These are phyloP conservation scores for Ministeria vibrans DNA, from an alignment of 78 protist species.

Conservation along the genomic window DNA sequence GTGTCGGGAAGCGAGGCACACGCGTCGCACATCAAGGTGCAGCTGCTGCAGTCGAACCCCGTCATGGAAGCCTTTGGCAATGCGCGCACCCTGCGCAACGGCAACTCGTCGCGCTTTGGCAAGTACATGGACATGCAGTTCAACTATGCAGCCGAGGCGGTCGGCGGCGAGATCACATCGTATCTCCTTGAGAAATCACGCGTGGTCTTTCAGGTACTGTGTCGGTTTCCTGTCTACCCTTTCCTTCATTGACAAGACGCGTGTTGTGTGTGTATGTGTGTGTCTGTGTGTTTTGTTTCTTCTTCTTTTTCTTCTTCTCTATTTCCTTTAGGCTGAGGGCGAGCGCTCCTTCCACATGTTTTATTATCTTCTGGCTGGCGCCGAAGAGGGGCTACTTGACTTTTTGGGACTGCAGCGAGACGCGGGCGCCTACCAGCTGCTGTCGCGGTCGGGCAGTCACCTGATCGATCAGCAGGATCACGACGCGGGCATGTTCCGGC, in stretches of 20 bases:
- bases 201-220: neutral
- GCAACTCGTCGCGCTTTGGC: slow-evolving; percentile 87
- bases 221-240: neutral
- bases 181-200: slow-evolving; percentile 85
- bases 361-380: slow-evolving; percentile 40
- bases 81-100: slow-evolving; percentile 85
- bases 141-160: slow-evolving; percentile 27
- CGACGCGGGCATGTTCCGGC: too few species aligned
- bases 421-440: neutral
- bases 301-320: too few species aligned
- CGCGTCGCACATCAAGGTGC: too few species aligned
- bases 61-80: slow-evolving; percentile 94
- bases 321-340: neutral
- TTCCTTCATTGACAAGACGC: neutral
- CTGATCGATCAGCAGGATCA: too few species aligned
- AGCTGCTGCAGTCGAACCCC: slow-evolving; percentile 55
- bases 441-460: too few species aligned
- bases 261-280: slow-evolving; percentile 1
- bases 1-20: too few species aligned
- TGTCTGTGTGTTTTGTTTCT: neutral
- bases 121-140: slow-evolving; percentile 66
- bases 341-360: slow-evolving; percentile 73
- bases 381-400: neutral
- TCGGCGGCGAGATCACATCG: slow-evolving; percentile 28
- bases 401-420: neutral